Evolutionary conservation across 768 basidiomycete genomes (phyloP), one percentile per base, ranked within the genome.

Genomic region (Mycena filopes): DNA sequence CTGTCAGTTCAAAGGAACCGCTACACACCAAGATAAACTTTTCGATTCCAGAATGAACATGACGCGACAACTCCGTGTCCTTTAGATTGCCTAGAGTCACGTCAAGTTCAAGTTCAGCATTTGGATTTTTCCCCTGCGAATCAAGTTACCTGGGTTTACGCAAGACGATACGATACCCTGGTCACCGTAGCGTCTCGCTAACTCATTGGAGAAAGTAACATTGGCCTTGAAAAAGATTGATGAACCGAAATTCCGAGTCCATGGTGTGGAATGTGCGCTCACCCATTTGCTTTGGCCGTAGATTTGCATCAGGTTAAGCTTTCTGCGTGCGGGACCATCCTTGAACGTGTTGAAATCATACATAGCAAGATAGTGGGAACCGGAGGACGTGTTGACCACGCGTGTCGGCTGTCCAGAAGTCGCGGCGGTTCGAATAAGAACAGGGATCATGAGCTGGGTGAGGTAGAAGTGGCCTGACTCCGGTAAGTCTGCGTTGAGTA

Each of bases 161-260:
- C 77, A 68, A 23, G 70, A 71, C 0, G 78, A 77, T 1, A 79
- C 71, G 26, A 80, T 78, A 13, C 76, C 78, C 38, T 76, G 54
- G 33, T 55, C 57, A 12, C 57, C 69, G 59, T 77, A 79, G 26
- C 74, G 69, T 25, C 73, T 66, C 21, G 75, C 71, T n/a, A 79
- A 70, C 54, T 78, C 79, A 29, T 66, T 65, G 20, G 77, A 65
- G 47, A 76, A 64, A 6, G 77, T 65, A 16, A 79, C 57, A 23
- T 77, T 77, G 4, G 71, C 79, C 74, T 75, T 11, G 12, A 29
- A 20, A 28, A 38, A 23, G 59, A 50, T 26, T 6, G 3, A 41
- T n/a, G n/a, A n/a, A n/a, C n/a, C n/a, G n/a, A n/a, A n/a, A n/a
- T n/a, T n/a, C n/a, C n/a, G n/a, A n/a, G n/a, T n/a, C n/a, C n/a